Evolutionary conservation across 352 stramenopile species (phyloP).

Genomic region (Pythium scleroteichum): DNA sequence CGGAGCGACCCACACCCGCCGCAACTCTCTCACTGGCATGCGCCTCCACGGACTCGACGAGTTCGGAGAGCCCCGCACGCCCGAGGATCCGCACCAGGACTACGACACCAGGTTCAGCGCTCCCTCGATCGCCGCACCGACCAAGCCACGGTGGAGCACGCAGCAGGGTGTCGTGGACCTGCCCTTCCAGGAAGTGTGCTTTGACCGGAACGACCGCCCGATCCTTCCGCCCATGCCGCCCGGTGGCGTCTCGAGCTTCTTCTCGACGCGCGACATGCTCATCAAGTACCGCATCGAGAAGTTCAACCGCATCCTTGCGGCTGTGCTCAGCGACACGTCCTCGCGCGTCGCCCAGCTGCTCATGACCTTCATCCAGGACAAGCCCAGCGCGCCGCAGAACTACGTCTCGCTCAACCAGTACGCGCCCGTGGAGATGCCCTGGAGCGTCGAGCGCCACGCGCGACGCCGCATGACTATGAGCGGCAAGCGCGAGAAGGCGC

Average conservation of each 20-base stretch:
- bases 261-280: constrained; percentile 57
- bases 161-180: constrained; percentile 47
- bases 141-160: constrained; percentile 29
- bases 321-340: constrained; percentile 67
- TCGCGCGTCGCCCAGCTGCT: constrained; percentile 57
- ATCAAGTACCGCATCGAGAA: constrained; percentile 64
- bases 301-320: constrained; percentile 73
- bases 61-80: constrained; percentile 16
- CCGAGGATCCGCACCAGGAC: constrained; percentile 24
- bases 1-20: constrained; percentile 19
- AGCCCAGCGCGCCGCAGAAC: constrained; percentile 51
- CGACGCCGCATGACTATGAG: constrained; percentile 65
- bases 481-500: constrained; percentile 39
- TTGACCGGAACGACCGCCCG: constrained; percentile 46
- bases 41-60: constrained; percentile 32
- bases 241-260: constrained; percentile 60
- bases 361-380: constrained; percentile 81
- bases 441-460: constrained; percentile 62
- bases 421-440: constrained; percentile 65
- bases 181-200: constrained; percentile 55
- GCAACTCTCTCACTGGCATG: constrained; percentile 27
- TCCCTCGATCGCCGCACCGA: constrained; percentile 7
- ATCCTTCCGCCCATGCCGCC: constrained; percentile 54
- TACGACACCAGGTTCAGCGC: constrained; percentile 32
- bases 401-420: constrained; percentile 81